A percentile compares a stretch with the other conserved stretches of the same genome.
These are phyloP conservation scores for Sporothrix brunneoviolacea DNA, from an alignment of 2,329 filamentous ascomycete species.

Conservation along the genomic window DNA sequence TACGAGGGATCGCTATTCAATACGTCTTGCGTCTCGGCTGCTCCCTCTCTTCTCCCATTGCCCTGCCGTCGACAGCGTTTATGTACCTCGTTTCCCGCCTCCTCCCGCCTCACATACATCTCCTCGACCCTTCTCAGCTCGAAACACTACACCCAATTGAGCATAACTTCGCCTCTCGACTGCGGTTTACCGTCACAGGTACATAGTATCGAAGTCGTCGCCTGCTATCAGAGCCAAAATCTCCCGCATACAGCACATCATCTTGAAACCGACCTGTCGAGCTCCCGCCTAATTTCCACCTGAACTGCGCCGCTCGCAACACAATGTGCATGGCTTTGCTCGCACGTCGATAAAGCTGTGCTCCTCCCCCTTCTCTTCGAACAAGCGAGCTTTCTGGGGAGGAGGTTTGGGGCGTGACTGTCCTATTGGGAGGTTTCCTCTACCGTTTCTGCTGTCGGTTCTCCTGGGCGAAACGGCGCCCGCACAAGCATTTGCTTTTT, in stretches of 20 bases:
- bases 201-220: too few species aligned
- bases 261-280: neutral
- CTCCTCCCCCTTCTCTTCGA: neutral
- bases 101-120: constrained; percentile 1
- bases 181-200: neutral
- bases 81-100: neutral
- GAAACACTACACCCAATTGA: neutral
- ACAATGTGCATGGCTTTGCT: neutral
- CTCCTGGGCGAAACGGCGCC: too few species aligned
- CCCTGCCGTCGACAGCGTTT: neutral
- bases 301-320: neutral
- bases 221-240: too few species aligned
- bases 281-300: neutral
- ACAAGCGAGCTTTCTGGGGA: neutral
- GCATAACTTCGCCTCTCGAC: neutral
- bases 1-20: neutral
- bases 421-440: neutral
- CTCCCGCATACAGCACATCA: neutral
- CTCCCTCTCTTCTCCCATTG: neutral
- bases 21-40: neutral
- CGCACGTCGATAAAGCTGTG: neutral
- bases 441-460: too few species aligned
- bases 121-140: too few species aligned
- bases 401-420: neutral
- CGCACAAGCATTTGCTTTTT: too few species aligned